These are phyloP conservation scores for Hysterangium stoloniferum DNA, from an alignment of 768 basidiomycete species.

Conservation along the genomic window DNA sequence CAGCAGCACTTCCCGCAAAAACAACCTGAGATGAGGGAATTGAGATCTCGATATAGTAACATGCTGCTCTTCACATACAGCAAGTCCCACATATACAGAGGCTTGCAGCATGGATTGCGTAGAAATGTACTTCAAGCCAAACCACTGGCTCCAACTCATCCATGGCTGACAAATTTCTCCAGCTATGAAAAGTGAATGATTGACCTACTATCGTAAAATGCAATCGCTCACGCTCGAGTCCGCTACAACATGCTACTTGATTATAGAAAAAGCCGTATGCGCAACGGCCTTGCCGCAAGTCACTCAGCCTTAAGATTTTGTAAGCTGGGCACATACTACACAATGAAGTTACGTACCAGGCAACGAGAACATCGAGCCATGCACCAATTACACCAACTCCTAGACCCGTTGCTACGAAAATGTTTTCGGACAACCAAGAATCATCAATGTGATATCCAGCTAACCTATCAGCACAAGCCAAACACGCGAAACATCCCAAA, in stretches of 20 bases:
- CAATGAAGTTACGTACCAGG: conserved; percentile 40
- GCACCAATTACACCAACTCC: conserved; percentile 64
- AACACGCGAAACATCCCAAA: conserved; percentile 49
- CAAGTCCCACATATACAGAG: conserved; percentile 53
- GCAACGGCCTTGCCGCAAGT: conserved; percentile 62
- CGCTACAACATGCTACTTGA: conserved; percentile 62
- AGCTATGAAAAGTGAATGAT: conserved; percentile 30
- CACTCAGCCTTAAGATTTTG: conserved; percentile 44
- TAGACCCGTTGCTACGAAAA: conserved; percentile 50
- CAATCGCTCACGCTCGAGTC: conserved; percentile 41
- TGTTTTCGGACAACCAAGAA: neutral
- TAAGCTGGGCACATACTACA: neutral
- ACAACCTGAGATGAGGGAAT: conserved; percentile 34
- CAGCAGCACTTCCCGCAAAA: conserved; percentile 56
- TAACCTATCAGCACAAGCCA: conserved; percentile 49
- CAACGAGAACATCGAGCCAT: conserved; percentile 66
- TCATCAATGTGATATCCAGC: neutral
- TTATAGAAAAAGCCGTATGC: conserved; percentile 65
- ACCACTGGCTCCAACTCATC: conserved; percentile 59
- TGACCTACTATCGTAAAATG: conserved; percentile 6
- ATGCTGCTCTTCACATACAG: conserved; percentile 35
- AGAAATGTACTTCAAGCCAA: conserved; percentile 46
- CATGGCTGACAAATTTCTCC: conserved; percentile 62
- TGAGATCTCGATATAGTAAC: neutral
- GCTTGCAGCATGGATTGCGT: conserved; percentile 58